Base-by-base conservation (phyloP, 352 stramenopile genomes). In the Pythium guiyangense region DNA sequence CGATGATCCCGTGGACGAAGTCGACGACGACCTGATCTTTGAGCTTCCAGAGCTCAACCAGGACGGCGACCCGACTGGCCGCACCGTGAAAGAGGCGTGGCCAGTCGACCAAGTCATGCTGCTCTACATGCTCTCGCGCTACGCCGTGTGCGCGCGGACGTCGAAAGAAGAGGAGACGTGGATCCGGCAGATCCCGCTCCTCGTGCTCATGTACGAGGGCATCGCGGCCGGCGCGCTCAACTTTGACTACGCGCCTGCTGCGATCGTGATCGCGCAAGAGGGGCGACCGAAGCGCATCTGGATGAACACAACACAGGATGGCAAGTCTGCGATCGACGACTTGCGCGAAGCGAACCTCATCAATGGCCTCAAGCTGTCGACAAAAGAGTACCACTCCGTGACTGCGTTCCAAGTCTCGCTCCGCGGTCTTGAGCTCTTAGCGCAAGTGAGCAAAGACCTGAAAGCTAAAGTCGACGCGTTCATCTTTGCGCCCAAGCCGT, bases 141-240 rank as follows among this genome's bases (percentile, higher is more conserved):
- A 99, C 72, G 96, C 96, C 20, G 94, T 96, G 54, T 88, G 90
- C 29, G 93, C 92, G n/a, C 71, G 88, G 54, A 76, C 80, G 25
- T 73, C 86, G 40, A 92, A 95, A 3, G 92, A 98, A 64, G 97
- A 96, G 49, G 94, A 98, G 60, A 75, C 97, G 64, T 99, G 96
- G 96, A 88, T 99, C 35, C 85, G 94, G 53, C 98, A 98, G 63
- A 90, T 92, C 39, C 91, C 96, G 26, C 68, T 99, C 56, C 79
- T 97, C 8, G 96, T 99, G 62, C 66, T 99, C 17, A 74, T 98
- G n/a, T 99, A 99, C 75, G 96, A 99, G 69, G 96, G 86, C 5
- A 97, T 99, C 53, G 92, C 98, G 50, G 86, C 90, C 49, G 94
- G 97, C 56, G 90, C 97, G 25, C 68, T 99, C 6, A 93, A 99